Evolutionary conservation across 495 filamentous ascomycete genomes (phyloP).

Genomic region (Hyaloscypha finlandica): DNA sequence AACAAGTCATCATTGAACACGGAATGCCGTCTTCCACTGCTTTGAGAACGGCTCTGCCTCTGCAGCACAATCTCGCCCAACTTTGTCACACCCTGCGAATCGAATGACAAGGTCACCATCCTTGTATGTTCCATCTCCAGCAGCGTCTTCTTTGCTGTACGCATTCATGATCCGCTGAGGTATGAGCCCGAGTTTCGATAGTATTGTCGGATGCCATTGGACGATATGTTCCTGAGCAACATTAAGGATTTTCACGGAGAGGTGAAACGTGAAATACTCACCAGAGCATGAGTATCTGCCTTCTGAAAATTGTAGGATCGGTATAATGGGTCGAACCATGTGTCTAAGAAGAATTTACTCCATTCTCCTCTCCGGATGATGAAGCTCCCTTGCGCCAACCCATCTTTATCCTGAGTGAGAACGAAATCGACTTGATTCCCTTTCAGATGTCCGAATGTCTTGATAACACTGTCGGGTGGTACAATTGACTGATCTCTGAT

Average conservation of each 20-base stretch:
- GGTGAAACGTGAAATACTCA: slow-evolving; percentile 43
- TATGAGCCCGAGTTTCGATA: slow-evolving; percentile 82
- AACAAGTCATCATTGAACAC: slow-evolving; percentile 10
- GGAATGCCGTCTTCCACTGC: slow-evolving; percentile 48
- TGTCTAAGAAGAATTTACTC: slow-evolving; percentile 89
- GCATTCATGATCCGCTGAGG: slow-evolving; percentile 82
- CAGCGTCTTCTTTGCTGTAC: slow-evolving; percentile 52
- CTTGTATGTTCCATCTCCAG: slow-evolving; percentile 56
- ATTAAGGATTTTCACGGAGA: slow-evolving; percentile 14
- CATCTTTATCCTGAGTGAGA: slow-evolving; percentile 80
- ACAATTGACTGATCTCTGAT: slow-evolving; percentile 83
- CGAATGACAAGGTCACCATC: slow-evolving; percentile 87
- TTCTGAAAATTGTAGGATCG: slow-evolving; percentile 94
- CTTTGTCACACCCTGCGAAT: slow-evolving; percentile 68
- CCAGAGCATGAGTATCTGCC: slow-evolving; percentile 89
- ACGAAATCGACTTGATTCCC: slow-evolving; percentile 80
- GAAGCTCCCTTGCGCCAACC: slow-evolving; percentile 75
- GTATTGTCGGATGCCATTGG: slow-evolving; percentile 98
- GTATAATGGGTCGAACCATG: slow-evolving; percentile 95
- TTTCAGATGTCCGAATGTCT: slow-evolving; percentile 81
- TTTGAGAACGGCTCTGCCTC: slow-evolving; percentile 55
- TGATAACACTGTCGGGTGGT: slow-evolving; percentile 94
- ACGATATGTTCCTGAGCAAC: slow-evolving; percentile 74
- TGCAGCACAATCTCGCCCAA: slow-evolving; percentile 63
- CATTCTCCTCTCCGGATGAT: slow-evolving; percentile 84